phyloP scores from a whole-genome alignment of 2,329 filamentous ascomycete species.

The Mariannaea sp. region DNA sequence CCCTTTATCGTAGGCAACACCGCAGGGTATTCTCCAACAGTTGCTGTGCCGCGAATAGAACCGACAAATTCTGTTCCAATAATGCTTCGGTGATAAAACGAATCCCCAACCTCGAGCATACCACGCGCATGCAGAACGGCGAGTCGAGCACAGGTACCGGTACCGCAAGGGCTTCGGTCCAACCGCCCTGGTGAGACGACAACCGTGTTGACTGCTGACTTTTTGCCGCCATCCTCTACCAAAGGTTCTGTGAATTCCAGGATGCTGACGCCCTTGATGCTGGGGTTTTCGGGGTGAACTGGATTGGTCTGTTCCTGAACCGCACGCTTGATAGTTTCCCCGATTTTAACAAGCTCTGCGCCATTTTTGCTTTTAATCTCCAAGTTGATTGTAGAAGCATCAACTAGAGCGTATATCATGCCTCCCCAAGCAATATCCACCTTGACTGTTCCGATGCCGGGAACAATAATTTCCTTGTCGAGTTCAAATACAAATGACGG shows the following conservation, averaged over 20 bases:
- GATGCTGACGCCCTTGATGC: conserved; percentile 47
- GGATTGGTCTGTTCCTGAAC: conserved; percentile 44
- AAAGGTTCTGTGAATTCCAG: conserved; percentile 46
- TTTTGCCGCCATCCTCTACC: conserved; percentile 13
- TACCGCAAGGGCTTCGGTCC: conserved; percentile 51
- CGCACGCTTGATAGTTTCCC: conserved; percentile 49
- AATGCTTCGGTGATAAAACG: conserved; percentile 45
- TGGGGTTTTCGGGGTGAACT: conserved; percentile 49
- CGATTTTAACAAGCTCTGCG: conserved; percentile 46
- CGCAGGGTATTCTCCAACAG: conserved; percentile 16
- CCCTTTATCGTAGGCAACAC: conserved; percentile 21
- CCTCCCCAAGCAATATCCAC: conserved; percentile 54
- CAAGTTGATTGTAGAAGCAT: conserved; percentile 45
- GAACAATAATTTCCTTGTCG: conserved; percentile 46
- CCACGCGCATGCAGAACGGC: conserved; percentile 48
- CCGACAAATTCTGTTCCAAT: conserved; percentile 47
- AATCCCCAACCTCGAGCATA: conserved; percentile 42
- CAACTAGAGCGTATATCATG: conserved; percentile 51
- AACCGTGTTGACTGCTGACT: conserved; percentile 41
- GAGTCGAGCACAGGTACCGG: conserved; percentile 48
- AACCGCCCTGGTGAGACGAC: conserved; percentile 50
- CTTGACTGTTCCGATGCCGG: conserved; percentile 45
- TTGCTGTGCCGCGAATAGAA: conserved; percentile 4
- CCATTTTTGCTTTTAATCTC: conserved; percentile 41
- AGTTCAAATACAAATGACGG: conserved; percentile 49